Evolutionary conservation across 306 rosid genomes (phyloP), one percentile per base, ranked within the genome.

Genomic region (Hippophae rhamnoides): DNA sequence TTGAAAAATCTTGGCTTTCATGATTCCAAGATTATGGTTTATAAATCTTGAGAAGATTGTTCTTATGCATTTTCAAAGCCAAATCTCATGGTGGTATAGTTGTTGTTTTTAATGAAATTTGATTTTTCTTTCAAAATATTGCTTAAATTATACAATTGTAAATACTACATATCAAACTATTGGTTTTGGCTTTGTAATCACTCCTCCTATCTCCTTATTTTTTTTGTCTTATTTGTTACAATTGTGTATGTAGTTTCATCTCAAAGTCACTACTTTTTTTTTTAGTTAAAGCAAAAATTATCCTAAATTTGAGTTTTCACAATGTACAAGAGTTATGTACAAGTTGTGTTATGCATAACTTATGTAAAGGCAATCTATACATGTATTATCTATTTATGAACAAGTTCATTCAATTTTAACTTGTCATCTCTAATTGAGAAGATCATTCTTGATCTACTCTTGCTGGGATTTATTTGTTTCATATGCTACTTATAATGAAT

Each of bases 111-210:
- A 81, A 74, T 9, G 94, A 82, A 78, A 69, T 72, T 9, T 86
- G 58, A 63, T 48, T 41, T 76, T 84, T 13, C 75, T 87, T 25
- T 72, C 70, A 18, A 72, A 6, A 5, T 68, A 68, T 45, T 76
- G 81, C 69, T 69, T 81, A 52, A 74, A 78, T 27, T 87, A 78
- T 64, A 58, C 70, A 74, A 74, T 77, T 69, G 50, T 72, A 41
- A 82, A 70, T 25, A 81, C 87, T 5, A 70, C 46, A 31, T 82
- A 77, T 51, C 78, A 66, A 62, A 43, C 77, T 0, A 84, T 75
- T 6, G 94, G 96, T 27, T 80, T 82, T 71, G 84, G 83, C 51
- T 87, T 82, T 63, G 95, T 87, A 68, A 82, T 80, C 67, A 55
- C 54, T 52, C 58, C 41, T 7, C 61, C 13, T 10, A 3, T 43